Conservation (phyloP, 495 filamentous ascomycete species). For the Aspergillus diversus region DNA sequence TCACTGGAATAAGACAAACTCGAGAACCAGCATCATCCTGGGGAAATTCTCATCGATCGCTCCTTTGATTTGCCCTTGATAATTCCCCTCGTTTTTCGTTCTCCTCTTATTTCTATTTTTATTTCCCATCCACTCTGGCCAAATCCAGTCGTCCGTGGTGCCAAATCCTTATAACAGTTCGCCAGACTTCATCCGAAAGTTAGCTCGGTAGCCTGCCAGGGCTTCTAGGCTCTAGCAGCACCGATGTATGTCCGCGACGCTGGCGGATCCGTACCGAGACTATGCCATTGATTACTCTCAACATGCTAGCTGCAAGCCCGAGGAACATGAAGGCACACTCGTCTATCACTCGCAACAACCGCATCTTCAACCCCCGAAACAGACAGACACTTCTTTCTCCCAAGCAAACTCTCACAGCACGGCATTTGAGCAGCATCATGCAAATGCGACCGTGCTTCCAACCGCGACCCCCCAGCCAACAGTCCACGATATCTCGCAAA, state of each 20-base stretch:
- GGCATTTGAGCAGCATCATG: conserved; percentile 39
- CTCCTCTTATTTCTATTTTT: conserved; percentile 5
- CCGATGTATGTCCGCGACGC: conserved; percentile 49
- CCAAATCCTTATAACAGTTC: neutral
- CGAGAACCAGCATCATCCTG: neutral
- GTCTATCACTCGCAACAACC: conserved; percentile 37
- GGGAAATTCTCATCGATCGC: neutral
- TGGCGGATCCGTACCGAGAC: conserved; percentile 47
- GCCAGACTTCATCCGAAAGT: conserved; percentile 5
- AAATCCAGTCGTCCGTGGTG: conserved; percentile 4
- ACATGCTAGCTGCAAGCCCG: conserved; percentile 38
- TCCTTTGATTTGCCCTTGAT: neutral
- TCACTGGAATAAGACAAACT: conserved; percentile 2
- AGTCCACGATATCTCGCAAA: conserved; percentile 35
- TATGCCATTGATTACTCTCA: conserved; percentile 44
- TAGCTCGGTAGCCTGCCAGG: conserved; percentile 38
- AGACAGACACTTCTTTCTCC: conserved; percentile 35
- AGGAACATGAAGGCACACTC: conserved; percentile 39
- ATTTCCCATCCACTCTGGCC: conserved; percentile 2
- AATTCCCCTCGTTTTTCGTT: neutral
- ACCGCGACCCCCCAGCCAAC: conserved; percentile 30
- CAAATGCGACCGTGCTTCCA: conserved; percentile 35
- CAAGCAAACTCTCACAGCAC: conserved; percentile 34
- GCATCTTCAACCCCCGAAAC: conserved; percentile 36
- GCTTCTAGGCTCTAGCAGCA: conserved; percentile 45